Conservation (phyloP, 441 rosid genomes). For the Gossypium gossypioides region DNA sequence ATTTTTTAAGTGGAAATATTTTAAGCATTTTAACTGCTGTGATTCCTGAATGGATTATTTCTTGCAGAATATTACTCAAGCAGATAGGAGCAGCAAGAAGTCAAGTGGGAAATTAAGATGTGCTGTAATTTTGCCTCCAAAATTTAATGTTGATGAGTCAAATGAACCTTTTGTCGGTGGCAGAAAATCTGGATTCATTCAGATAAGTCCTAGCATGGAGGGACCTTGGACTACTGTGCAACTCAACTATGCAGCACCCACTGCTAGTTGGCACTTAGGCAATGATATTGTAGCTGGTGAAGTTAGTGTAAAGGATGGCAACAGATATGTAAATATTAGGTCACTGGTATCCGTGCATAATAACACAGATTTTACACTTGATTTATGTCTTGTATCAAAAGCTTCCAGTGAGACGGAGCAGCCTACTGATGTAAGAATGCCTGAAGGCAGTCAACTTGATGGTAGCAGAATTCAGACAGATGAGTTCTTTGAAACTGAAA, state of each 20-base stretch:
- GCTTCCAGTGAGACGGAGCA: conserved; percentile 24
- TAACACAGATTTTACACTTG: conserved; percentile 56
- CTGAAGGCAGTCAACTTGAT: conserved; percentile 27
- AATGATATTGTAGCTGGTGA: conserved; percentile 93
- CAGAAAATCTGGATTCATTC: conserved; percentile 71
- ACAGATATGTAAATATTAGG: conserved; percentile 77
- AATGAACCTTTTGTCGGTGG: conserved; percentile 25
- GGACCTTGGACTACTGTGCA: conserved; percentile 98
- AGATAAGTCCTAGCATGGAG: conserved; percentile 80
- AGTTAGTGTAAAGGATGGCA: conserved; percentile 77
- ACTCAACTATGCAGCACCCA: conserved; percentile 92
- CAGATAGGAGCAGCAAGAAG: conserved; percentile 25
- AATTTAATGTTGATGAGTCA: conserved; percentile 39
- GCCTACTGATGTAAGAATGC: conserved; percentile 20
- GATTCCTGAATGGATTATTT: conserved; percentile 8
- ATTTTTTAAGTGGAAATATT: conserved; percentile 2
- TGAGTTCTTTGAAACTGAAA: conserved; percentile 50
- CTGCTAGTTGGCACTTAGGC: conserved; percentile 95
- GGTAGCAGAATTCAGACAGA: conserved; percentile 28
- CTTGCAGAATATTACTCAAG: conserved; percentile 45
- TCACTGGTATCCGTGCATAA: conserved; percentile 78
- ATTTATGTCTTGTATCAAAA: conserved; percentile 58
- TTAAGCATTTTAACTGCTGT: not conserved
- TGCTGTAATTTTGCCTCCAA: conserved; percentile 53
- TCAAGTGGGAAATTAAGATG: conserved; percentile 62